A percentile compares a stretch with the other conserved stretches of the same genome.
phyloP scores from a whole-genome alignment of 108 stramenopile species.

The Cyclotella choctawhatcheeana region DNA sequence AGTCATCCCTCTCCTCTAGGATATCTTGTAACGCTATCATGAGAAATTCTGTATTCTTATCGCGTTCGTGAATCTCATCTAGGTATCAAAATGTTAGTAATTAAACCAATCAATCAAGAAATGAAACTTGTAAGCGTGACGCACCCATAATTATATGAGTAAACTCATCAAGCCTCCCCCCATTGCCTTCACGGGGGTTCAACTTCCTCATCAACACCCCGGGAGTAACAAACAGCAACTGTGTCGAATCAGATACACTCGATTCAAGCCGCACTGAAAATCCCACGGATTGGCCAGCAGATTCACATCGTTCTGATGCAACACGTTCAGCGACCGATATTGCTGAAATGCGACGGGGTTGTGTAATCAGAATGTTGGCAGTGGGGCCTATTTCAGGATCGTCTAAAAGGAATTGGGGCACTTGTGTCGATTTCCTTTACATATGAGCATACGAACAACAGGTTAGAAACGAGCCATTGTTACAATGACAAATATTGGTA shows the following conservation, averaged over 20 bases:
- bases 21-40: slow-evolving; percentile 88
- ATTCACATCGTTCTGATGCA: slow-evolving; percentile 69
- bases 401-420: slow-evolving; percentile 85
- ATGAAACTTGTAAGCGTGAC: no score
- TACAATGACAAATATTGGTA: no score
- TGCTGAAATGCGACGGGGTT: slow-evolving; percentile 87
- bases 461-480: no score
- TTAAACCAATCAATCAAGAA: no score
- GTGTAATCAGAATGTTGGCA: slow-evolving; percentile 83
- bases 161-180: slow-evolving; percentile 47
- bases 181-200: slow-evolving; percentile 34
- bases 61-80: slow-evolving; percentile 89
- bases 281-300: slow-evolving; percentile 64
- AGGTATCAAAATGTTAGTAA: no score
- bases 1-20: slow-evolving; percentile 61
- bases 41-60: slow-evolving; percentile 90
- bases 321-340: slow-evolving; percentile 85
- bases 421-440: slow-evolving; percentile 85
- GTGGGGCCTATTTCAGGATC: slow-evolving; percentile 45
- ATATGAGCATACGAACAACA: no score
- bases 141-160: slow-evolving; percentile 92
- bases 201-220: slow-evolving; percentile 89
- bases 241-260: slow-evolving; percentile 62
- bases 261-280: slow-evolving; percentile 87
- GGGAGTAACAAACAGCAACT: slow-evolving; percentile 88